Evolutionary conservation across 345 rosid species (phyloP), one percentile per base, ranked within the genome.

Genomic region (Citrus inodora): DNA sequence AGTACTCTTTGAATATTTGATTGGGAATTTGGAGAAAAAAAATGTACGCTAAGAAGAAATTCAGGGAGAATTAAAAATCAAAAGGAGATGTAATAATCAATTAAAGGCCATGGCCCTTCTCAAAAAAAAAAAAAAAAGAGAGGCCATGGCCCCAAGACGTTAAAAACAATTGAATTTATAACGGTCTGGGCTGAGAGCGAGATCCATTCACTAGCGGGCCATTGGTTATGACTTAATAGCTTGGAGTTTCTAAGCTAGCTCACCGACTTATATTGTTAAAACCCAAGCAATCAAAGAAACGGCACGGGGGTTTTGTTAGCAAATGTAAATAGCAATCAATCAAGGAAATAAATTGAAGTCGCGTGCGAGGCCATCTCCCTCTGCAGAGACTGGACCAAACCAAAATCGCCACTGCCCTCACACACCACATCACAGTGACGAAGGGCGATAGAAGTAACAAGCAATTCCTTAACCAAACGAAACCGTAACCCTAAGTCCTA

Each of bases 401-500:
- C 51, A 13, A 46, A 46, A 3, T 11, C 3, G 51, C 51, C 51
- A 46, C 17, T 46, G 51, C 17, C 17, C 51, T 46, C 51, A 46
- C 51, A 11, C 30, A 63, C 14, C 28, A n/a, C 67, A 7, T 28
- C 37, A 66, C 35, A 17, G 62, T 7, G 33, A 24, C 6, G 48
- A 51, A 28, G 42, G 8, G 35, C 46, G 25, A 7, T 33, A 1
- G 51, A 65, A 66, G 53, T 27, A 2, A 33, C 68, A 4, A 25
- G 21, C 55, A 64, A 38, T 9, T 17, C 25, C 65, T 24, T 24
- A 10, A 53, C 7, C 19, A 35, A 35, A 11, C 40, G 59, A 78
- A 80, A 81, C 81, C 78, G 85, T 76, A 71, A 85, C 82, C 81
- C 80, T 79, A 70, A 33, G 51, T 6, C 21, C 63, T 28, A 68